Evolutionary conservation across 1,284 basidiomycete species (phyloP).

Genomic region (Inonotus hispidus): DNA sequence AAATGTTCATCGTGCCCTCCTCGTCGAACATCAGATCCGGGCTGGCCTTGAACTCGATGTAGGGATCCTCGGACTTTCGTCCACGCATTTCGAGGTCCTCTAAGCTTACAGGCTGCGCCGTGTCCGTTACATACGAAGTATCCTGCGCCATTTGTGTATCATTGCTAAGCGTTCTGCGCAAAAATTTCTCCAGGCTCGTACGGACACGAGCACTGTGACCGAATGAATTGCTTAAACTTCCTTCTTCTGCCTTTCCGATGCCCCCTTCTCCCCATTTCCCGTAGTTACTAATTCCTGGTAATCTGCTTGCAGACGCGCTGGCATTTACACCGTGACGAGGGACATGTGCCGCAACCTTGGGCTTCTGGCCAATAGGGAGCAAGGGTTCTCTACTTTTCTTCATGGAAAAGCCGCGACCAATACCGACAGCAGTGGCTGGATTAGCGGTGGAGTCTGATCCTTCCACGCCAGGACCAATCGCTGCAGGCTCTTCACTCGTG

Average conservation of each 20-base stretch:
- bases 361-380: slow-evolving; percentile 38
- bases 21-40: slow-evolving; percentile 11
- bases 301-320: slow-evolving; percentile 11
- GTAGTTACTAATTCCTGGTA: slow-evolving; percentile 12
- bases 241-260: slow-evolving; percentile 4
- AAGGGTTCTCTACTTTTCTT: slow-evolving; percentile 67
- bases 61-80: slow-evolving; percentile 7
- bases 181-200: slow-evolving; percentile 18
- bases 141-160: slow-evolving; percentile 13
- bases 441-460: not conserved
- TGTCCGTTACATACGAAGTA: not conserved
- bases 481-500: slow-evolving; percentile 13
- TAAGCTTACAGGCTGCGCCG: not conserved
- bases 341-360: slow-evolving; percentile 2
- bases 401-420: slow-evolving; percentile 14
- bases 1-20: slow-evolving; percentile 13
- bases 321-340: not conserved
- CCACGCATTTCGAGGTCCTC: slow-evolving; percentile 9
- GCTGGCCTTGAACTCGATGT: slow-evolving; percentile 13
- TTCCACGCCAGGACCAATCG: not conserved
- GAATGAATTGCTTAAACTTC: not conserved
- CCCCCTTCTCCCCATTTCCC: slow-evolving; percentile 9
- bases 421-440: not conserved
- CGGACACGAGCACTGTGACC: slow-evolving; percentile 12
- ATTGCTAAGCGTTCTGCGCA: slow-evolving; percentile 15